Evolutionary conservation across 345 rosid species (phyloP).

Genomic region (Sonneratia caseolaris): DNA sequence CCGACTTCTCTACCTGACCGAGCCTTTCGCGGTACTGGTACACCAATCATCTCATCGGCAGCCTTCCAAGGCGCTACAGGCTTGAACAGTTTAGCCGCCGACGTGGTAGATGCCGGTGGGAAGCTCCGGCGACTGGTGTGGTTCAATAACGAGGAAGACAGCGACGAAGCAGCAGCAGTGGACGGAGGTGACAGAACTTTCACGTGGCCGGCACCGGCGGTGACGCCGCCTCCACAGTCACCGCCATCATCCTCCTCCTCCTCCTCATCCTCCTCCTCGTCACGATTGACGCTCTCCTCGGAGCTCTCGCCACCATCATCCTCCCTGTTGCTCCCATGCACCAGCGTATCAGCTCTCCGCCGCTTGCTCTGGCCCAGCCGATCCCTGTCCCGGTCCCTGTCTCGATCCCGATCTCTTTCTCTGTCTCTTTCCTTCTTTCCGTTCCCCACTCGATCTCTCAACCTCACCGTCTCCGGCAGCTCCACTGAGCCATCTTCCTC

Average conservation of each 20-base stretch:
- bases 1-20: conserved; percentile 99
- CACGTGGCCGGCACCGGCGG: conserved; percentile 29
- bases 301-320: conserved; percentile 79
- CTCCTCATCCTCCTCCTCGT: conserved; percentile 86
- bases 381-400: conserved; percentile 52
- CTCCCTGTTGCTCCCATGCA: conserved; percentile 56
- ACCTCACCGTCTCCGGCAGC: conserved; percentile 65
- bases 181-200: conserved; percentile 59
- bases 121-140: conserved; percentile 50
- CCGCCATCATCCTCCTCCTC: conserved; percentile 62
- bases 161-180: conserved; percentile 23
- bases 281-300: conserved; percentile 90
- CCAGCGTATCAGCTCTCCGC: conserved; percentile 66
- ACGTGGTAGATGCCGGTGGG: conserved; percentile 50
- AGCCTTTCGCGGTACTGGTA: conserved; percentile 97
- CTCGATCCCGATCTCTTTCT: conserved; percentile 65
- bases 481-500: conserved; percentile 78
- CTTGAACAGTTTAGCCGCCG: conserved; percentile 52
- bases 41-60: conserved; percentile 94
- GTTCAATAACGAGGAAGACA: conserved; percentile 48
- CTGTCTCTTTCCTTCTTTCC: conserved; percentile 71
- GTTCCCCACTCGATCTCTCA: conserved; percentile 58
- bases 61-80: conserved; percentile 65
- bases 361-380: conserved; percentile 74
- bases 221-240: conserved; percentile 14